Conservation (phyloP, 805 yeast genomes). For the Spathaspora sp. region DNA sequence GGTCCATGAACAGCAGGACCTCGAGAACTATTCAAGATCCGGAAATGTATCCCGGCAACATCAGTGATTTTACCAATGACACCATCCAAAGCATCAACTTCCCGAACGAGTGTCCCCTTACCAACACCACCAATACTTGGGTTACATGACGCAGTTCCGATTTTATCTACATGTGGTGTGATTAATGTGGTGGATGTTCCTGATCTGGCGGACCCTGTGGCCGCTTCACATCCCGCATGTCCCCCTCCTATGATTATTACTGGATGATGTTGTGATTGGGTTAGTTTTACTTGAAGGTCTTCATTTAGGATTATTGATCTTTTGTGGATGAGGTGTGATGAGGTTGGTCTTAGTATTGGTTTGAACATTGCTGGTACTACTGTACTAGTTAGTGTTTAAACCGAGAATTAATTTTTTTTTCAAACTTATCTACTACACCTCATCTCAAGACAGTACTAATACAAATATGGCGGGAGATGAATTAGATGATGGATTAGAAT, state of each 20-base stretch:
- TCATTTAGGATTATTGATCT: constrained; percentile 27
- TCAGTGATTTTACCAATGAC: constrained; percentile 85
- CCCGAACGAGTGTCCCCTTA: constrained; percentile 87
- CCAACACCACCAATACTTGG: constrained; percentile 99
- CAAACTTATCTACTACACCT: neutral
- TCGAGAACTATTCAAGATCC: constrained; percentile 76
- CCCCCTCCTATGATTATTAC: constrained; percentile 96
- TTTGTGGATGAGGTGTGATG: neutral
- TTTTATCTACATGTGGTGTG: constrained; percentile 70
- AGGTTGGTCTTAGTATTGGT: neutral
- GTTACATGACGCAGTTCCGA: constrained; percentile 95
- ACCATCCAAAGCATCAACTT: constrained; percentile 96
- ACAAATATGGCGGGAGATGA: constrained; percentile 52
- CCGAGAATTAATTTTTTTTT: neutral
- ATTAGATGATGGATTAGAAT: constrained; percentile 73
- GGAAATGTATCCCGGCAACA: constrained; percentile 88
- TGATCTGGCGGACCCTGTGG: constrained; percentile 84
- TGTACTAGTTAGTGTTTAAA: neutral
- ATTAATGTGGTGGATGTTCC: constrained; percentile 70
- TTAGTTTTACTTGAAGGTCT: constrained; percentile 29
- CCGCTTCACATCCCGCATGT: constrained; percentile 98
- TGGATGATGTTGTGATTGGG: constrained; percentile 39
- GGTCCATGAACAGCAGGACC: constrained; percentile 99
- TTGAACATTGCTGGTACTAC: neutral
- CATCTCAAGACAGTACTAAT: constrained; percentile 1